Base-by-base conservation (phyloP, 1,139 yeast genomes). In the Lodderomyces parapsilosis region DNA sequence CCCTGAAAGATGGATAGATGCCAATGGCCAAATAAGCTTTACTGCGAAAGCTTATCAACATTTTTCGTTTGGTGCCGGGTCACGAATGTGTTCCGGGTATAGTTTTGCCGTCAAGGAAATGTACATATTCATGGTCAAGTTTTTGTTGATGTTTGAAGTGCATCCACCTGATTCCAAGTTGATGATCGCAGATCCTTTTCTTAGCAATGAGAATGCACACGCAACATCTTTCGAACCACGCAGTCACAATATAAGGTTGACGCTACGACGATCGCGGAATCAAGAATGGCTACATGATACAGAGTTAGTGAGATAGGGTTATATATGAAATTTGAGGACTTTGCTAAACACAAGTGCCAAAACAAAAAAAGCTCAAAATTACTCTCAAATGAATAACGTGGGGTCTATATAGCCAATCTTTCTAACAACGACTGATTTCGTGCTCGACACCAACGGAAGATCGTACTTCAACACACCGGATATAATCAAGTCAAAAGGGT, bases 401-500 rank as follows among this genome's bases (percentile, higher is more conserved):
- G 91, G 88, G 59, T 84, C 83, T 35, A 85, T 73, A 44, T 71
- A 66, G 25, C 79, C 75, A 15, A 81, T 71, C 54, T 80, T 81
- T 47, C 83, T 81, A 17, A 86, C 82, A 4, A 83, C 80, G 6
- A 83, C 77, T 0, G 86, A 76, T 54, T 78, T 76, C 36, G 69
- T 68, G 14, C 71, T 71, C 42, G 71, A 71, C 38, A 80, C 74
- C 51, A 91, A 71, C 1, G 95, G 93, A 40, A 91, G 68, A 43
- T 77, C 79, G 62, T 93, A 91, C 59, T 80, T 81, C 60, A 91
- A 73, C 17, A 83, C 82, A 0, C 99, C 99, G 38, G 96, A 73
- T 2, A 91, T 73, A 22, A 90, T 86, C 54, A 91, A 68, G 49
- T 90, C 96, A 62, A 91, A 91, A 10, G 96, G 96, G 56, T 88